These are phyloP conservation scores for Rhododendron molle DNA, from an alignment of 148 eudicot species.

Conservation along the genomic window DNA sequence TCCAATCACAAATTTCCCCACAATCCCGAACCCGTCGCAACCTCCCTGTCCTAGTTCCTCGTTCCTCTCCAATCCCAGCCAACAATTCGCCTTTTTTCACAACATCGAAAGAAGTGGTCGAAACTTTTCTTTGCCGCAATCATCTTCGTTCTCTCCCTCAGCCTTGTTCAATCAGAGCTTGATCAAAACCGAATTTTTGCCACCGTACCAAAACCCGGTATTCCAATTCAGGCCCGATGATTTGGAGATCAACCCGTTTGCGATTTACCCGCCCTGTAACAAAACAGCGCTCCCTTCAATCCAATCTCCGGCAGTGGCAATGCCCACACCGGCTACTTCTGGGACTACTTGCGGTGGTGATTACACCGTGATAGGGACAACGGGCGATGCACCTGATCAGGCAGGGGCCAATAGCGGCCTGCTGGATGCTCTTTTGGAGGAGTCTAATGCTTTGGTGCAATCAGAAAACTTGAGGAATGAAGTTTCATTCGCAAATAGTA, in stretches of 20 bases:
- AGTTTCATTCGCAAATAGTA: background rate
- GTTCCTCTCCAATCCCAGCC: slow-evolving; percentile 18
- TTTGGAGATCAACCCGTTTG: background rate
- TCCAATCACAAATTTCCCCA: slow-evolving; percentile 25
- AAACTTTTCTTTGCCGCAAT: background rate
- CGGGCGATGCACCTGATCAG: slow-evolving; percentile 7
- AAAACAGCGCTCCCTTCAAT: slow-evolving; percentile 72
- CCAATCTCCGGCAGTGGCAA: slow-evolving; percentile 31
- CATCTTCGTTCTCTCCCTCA: slow-evolving; percentile 5
- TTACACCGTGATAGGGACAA: background rate
- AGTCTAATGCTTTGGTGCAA: slow-evolving; percentile 43
- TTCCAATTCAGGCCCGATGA: background rate
- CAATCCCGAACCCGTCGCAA: slow-evolving; percentile 17
- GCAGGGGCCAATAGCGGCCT: slow-evolving; percentile 54
- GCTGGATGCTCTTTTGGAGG: slow-evolving; percentile 64
- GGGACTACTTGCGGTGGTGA: slow-evolving; percentile 10
- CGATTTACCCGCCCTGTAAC: background rate
- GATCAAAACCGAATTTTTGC: background rate
- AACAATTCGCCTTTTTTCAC: background rate
- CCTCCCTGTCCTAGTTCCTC: slow-evolving; percentile 15
- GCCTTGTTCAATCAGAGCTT: background rate
- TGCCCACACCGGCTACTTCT: slow-evolving; percentile 14
- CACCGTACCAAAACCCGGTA: background rate
- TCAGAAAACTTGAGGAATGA: slow-evolving; percentile 21
- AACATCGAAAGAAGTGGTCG: background rate